Percentiles rank a stretch among this genome's conserved stretches.
Conservation (phyloP, 768 basidiomycete species). For the Daedalea quercina region DNA sequence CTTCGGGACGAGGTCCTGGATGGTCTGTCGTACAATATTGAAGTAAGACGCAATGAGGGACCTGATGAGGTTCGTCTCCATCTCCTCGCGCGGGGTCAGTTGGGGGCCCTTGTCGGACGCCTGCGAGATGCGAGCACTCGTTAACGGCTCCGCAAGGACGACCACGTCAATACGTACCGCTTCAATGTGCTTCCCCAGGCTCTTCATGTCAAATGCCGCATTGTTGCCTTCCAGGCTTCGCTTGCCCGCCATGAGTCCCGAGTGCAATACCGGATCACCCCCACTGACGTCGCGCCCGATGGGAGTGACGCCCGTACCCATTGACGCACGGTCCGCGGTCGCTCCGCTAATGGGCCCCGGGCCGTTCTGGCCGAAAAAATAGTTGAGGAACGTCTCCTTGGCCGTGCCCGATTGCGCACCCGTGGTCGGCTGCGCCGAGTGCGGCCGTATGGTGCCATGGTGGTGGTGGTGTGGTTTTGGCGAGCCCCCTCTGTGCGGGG, state of each 20-base stretch:
- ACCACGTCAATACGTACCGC: conserved; percentile 55
- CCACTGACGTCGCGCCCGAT: conserved; percentile 61
- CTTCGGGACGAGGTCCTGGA: conserved; percentile 95
- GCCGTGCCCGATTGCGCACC: conserved; percentile 35
- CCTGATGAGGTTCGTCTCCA: conserved; percentile 94
- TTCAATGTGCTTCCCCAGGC: conserved; percentile 94
- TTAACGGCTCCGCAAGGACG: neutral
- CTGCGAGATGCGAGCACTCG: conserved; percentile 14
- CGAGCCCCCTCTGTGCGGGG: conserved; percentile 14
- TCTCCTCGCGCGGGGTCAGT: conserved; percentile 81
- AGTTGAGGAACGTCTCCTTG: conserved; percentile 90
- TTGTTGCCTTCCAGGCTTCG: conserved; percentile 64
- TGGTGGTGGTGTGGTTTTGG: conserved; percentile 23
- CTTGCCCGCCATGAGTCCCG: conserved; percentile 64
- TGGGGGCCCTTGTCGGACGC: conserved; percentile 56
- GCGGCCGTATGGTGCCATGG: conserved; percentile 21
- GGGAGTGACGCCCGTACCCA: conserved; percentile 34
- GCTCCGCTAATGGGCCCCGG: conserved; percentile 63
- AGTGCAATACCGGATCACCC: conserved; percentile 40
- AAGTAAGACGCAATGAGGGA: conserved; percentile 96
- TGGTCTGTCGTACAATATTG: conserved; percentile 90
- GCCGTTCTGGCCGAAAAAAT: conserved; percentile 93
- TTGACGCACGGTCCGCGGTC: conserved; percentile 34
- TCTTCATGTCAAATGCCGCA: conserved; percentile 98
- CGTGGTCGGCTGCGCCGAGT: conserved; percentile 4